These are phyloP conservation scores for Leccinum disarticulatum DNA, from an alignment of 768 basidiomycete species.

Conservation along the genomic window DNA sequence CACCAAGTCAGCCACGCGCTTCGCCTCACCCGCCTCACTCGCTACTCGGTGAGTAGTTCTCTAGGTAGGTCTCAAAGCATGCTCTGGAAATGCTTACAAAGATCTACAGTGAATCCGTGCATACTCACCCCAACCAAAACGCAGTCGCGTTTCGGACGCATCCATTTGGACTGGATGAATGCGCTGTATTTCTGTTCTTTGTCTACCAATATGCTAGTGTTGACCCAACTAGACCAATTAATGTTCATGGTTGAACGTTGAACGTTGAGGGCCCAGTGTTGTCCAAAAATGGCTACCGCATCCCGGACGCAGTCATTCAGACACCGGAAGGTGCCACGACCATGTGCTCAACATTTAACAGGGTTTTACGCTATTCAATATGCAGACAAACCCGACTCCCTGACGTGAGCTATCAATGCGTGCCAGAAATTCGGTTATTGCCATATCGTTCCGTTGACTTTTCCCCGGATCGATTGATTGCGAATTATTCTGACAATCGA, in stretches of 20 bases:
- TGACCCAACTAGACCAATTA: too few relatives aligned
- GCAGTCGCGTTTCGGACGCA: too few relatives aligned
- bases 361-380: slow-evolving; percentile 53
- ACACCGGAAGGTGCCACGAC: neutral
- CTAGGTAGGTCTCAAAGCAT: too few relatives aligned
- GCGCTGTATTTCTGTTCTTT: slow-evolving; percentile 22
- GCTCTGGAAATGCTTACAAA: too few relatives aligned
- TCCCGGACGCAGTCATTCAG: slow-evolving; percentile 57
- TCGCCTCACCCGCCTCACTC: too few relatives aligned
- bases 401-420: too few relatives aligned
- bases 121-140: too few relatives aligned
- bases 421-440: slow-evolving; percentile 58
- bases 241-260: neutral
- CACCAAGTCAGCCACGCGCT: too few relatives aligned
- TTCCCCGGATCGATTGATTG: slow-evolving; percentile 47
- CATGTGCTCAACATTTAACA: slow-evolving; percentile 2
- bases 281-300: slow-evolving; percentile 56
- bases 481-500: slow-evolving; percentile 11
- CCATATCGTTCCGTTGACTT: slow-evolving; percentile 66
- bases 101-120: too few relatives aligned
- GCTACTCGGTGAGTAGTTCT: too few relatives aligned
- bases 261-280: slow-evolving; percentile 66
- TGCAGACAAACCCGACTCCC: slow-evolving; percentile 25
- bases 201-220: too few relatives aligned
- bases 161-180: too few relatives aligned